Percentiles rank a stretch among this genome's conserved stretches.
Evolutionary conservation across 192 early-diverging fungal genomes (phyloP).

Genomic region (Paraglomus occultum): DNA sequence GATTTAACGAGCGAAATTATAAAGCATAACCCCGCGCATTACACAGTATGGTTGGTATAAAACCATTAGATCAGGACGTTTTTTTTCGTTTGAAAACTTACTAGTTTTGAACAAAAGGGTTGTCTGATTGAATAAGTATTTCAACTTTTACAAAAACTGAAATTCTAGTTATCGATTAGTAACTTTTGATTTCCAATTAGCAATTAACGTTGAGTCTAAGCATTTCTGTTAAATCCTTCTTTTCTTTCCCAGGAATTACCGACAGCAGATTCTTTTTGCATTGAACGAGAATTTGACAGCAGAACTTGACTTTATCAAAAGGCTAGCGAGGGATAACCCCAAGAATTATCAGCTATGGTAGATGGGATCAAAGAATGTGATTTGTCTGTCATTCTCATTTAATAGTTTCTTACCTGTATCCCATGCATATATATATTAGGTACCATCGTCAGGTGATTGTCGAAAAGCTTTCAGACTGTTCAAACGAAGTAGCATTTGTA

Average conservation of each 20-base stretch:
- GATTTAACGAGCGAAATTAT: constrained; percentile 80
- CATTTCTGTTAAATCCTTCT: not conserved
- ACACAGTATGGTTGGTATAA: constrained; percentile 84
- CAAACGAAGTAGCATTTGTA: constrained; percentile 72
- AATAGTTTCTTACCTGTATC: not conserved
- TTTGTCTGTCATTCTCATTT: not conserved
- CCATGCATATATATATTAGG: constrained; percentile 45
- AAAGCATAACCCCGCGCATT: constrained; percentile 86
- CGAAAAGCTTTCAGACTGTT: constrained; percentile 50
- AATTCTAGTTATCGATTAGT: not conserved
- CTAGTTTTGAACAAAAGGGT: too few relatives aligned
- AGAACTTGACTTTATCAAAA: constrained; percentile 79
- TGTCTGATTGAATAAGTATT: not conserved
- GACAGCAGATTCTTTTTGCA: constrained; percentile 74
- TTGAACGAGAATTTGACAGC: constrained; percentile 59
- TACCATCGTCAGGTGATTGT: constrained; percentile 81
- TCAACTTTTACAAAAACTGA: too few relatives aligned
- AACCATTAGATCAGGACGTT: not conserved
- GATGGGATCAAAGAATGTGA: not conserved
- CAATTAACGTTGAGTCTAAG: not conserved
- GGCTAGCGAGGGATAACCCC: constrained; percentile 68
- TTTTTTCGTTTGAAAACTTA: too few relatives aligned
- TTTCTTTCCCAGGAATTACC: constrained; percentile 62
- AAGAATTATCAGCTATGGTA: constrained; percentile 98
- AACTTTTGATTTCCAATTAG: not conserved